A percentile compares a stretch with the other conserved stretches of the same genome.
phyloP scores from a whole-genome alignment of 1,139 yeast species.

The Scheffersomyces titani region DNA sequence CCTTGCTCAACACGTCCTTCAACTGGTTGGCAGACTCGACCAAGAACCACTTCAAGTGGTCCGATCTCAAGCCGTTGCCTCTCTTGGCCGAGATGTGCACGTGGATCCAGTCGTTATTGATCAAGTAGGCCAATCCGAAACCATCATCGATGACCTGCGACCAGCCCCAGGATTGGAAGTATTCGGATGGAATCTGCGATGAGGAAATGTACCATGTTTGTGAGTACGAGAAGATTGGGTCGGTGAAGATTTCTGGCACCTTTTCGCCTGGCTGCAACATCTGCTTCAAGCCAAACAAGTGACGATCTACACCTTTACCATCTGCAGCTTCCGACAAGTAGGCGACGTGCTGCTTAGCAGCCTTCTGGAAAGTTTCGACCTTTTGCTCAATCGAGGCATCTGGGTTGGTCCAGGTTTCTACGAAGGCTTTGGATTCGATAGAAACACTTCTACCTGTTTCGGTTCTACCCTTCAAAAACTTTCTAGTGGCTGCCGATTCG shows the following conservation, averaged over 20 bases:
- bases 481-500: constrained; percentile 94
- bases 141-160: constrained; percentile 95
- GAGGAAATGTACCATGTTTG: constrained; percentile 85
- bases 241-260: constrained; percentile 71
- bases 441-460: constrained; percentile 92
- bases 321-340: constrained; percentile 79
- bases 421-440: constrained; percentile 71
- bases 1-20: constrained; percentile 57
- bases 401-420: constrained; percentile 72
- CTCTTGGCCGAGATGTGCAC: constrained; percentile 83
- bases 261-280: constrained; percentile 61
- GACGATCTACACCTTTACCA: constrained; percentile 93
- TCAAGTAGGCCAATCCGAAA: constrained; percentile 91
- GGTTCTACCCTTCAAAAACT: constrained; percentile 89
- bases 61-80: constrained; percentile 65
- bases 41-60: constrained; percentile 68
- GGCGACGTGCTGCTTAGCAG: constrained; percentile 72
- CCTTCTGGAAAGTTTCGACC: constrained; percentile 68
- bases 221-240: constrained; percentile 76
- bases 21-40: constrained; percentile 82
- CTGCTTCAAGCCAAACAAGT: constrained; percentile 84
- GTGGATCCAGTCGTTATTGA: constrained; percentile 82
- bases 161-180: constrained; percentile 94
- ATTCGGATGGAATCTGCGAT: constrained; percentile 87
- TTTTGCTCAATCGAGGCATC: constrained; percentile 57